These are phyloP conservation scores for Polyrhizophydium stewartii DNA, from an alignment of 371 early-diverging fungal species.

Conservation along the genomic window DNA sequence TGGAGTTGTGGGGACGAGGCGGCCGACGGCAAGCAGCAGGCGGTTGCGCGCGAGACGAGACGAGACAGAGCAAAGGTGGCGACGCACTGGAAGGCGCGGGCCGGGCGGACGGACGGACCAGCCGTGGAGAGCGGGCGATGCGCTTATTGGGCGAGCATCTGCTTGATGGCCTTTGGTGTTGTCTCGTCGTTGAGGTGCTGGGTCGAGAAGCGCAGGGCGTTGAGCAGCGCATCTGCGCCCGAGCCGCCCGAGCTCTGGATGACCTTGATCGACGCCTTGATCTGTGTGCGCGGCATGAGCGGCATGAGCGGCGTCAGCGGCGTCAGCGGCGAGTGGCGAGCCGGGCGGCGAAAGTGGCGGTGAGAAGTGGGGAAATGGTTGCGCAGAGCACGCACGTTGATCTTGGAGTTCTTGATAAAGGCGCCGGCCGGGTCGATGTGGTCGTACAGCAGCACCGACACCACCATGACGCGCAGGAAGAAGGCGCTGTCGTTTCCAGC, in stretches of 20 bases:
- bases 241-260: conserved; percentile 60
- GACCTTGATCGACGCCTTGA: conserved; percentile 59
- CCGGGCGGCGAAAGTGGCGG: not conserved
- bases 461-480: conserved; percentile 82
- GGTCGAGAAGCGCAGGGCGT: conserved; percentile 72
- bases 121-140: no score
- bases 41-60: no score
- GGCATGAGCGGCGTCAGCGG: no score
- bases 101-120: no score
- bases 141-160: conserved; percentile 29
- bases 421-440: conserved; percentile 78
- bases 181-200: conserved; percentile 76
- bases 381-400: conserved; percentile 58
- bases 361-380: not conserved
- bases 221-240: conserved; percentile 56
- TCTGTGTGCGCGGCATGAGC: conserved; percentile 15
- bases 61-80: no score
- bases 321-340: no score
- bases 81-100: no score
- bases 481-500: conserved; percentile 23
- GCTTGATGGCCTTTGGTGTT: conserved; percentile 72
- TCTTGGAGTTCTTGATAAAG: conserved; percentile 67
- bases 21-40: no score
- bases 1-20: no score
- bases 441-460: conserved; percentile 85